Evolutionary conservation across 371 early-diverging fungal species (phyloP).

Genomic region (Coemansia sp.): DNA sequence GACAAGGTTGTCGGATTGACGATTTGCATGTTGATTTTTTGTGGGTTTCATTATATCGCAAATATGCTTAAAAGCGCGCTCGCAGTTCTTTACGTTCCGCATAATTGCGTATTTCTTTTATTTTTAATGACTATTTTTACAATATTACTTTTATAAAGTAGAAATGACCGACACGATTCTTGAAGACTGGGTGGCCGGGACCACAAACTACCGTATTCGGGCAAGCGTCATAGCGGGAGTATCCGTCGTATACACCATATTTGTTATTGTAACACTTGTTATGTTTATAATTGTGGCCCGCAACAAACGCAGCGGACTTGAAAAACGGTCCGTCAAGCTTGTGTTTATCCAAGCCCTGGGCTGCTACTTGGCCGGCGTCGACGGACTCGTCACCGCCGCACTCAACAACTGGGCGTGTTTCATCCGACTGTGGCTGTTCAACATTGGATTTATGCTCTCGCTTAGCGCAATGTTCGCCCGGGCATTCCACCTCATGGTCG

Average conservation of each 20-base stretch:
- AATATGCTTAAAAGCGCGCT: not conserved
- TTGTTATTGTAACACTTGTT: conserved; percentile 15
- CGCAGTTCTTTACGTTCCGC: too few relatives aligned
- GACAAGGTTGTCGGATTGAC: too few relatives aligned
- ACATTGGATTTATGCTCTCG: conserved; percentile 28
- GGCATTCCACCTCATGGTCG: conserved; percentile 28
- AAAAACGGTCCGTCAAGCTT: conserved; percentile 19
- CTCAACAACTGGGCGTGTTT: conserved; percentile 38
- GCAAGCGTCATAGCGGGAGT: conserved; percentile 6
- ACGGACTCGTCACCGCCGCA: conserved; percentile 28
- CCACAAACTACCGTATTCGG: conserved; percentile 21
- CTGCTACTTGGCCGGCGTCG: conserved; percentile 27
- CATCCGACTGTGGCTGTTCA: conserved; percentile 36
- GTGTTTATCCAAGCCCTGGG: conserved; percentile 25
- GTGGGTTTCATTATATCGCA: not conserved
- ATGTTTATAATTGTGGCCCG: conserved; percentile 21
- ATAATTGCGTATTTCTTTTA: too few relatives aligned
- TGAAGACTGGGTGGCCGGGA: conserved; percentile 23
- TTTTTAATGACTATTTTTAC: too few relatives aligned
- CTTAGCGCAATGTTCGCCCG: conserved; percentile 33
- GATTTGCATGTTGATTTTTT: too few relatives aligned
- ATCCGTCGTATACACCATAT: conserved; percentile 11
- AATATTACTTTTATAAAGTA: not conserved
- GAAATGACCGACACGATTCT: conserved; percentile 1
- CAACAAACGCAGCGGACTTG: conserved; percentile 29